Base-by-base conservation (phyloP, 768 basidiomycete species). In the Multifurca ochricompacta region DNA sequence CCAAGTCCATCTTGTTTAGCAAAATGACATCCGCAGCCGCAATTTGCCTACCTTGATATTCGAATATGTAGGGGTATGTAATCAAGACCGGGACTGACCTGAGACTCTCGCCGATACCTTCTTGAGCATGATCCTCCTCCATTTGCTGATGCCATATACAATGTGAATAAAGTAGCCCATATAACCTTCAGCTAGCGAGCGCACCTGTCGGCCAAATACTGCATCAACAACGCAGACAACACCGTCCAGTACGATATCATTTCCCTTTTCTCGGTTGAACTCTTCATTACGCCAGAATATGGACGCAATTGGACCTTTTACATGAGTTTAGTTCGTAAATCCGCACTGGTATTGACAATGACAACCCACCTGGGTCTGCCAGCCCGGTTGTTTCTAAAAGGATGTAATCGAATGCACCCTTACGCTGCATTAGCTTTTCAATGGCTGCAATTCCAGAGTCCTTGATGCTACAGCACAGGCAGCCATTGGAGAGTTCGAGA, bases 381-480 rank as follows among this genome's bases (percentile, higher is more conserved):
- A 98, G 75, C 0, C 95, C 95, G 0, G 96, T 98, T 2, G 95
- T 89, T 70, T 99, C 96, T 14, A 99, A 76, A 39, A 99, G 72
- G 59, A 99, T 96, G 68, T 97, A 87, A 69, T 98, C 96, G 65
- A 98, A 94, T 1, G 80, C 79, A 23, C 91, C 92, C 64, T 87
- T 91, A 50, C 81, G 78, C 61, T 78, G 72, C 87, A 93, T 91
- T 52, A 97, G 73, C 63, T 88, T 88, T 68, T 96, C 91, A 49
- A 99, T 96, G 6, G 96, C 92, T 19, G 92, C 89, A 0, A 89
- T 78, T 2, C 96, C 96, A 10, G 83, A 76, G 66, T 98, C 94
- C 63, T 96, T 95, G 71, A 97, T 90, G 55, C 92, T 94, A 67
- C 96, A 99, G 69, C 96, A 99, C n/a, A 99, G 68, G 68, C 96